phyloP scores from a whole-genome alignment of 2,329 filamentous ascomycete species.

The Penicillium sp. region DNA sequence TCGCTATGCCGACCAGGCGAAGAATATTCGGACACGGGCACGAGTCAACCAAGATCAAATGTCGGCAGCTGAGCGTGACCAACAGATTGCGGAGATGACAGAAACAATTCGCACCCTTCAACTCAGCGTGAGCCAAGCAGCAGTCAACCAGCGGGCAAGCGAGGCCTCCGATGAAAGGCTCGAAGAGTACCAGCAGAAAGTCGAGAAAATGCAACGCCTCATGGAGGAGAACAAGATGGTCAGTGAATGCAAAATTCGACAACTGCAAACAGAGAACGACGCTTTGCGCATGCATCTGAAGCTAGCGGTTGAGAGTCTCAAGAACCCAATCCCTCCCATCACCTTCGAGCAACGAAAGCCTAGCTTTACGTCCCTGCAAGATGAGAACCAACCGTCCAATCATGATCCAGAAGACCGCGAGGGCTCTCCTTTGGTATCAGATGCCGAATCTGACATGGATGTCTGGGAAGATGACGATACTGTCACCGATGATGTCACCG shows the following conservation, averaged over 20 bases:
- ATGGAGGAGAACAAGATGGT: slow-evolving; percentile 94
- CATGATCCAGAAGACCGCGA: slow-evolving; percentile 41
- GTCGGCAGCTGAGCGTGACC: slow-evolving; percentile 87
- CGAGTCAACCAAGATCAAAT: slow-evolving; percentile 95
- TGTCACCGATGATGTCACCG: slow-evolving; percentile 46
- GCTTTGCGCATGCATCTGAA: slow-evolving; percentile 82
- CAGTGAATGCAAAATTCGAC: slow-evolving; percentile 89
- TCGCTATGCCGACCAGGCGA: slow-evolving; percentile 95
- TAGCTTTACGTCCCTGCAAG: slow-evolving; percentile 48
- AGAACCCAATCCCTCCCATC: slow-evolving; percentile 76
- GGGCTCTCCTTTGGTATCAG: slow-evolving; percentile 26
- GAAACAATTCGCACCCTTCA: slow-evolving; percentile 89
- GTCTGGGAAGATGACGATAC: slow-evolving; percentile 53
- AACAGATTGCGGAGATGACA: slow-evolving; percentile 89
- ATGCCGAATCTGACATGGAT: slow-evolving; percentile 33
- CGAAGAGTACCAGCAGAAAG: slow-evolving; percentile 91
- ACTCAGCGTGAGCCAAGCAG: slow-evolving; percentile 63
- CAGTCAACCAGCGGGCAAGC: slow-evolving; percentile 70
- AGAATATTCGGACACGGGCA: slow-evolving; percentile 90
- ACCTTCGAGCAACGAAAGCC: slow-evolving; percentile 34
- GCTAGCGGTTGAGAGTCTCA: slow-evolving; percentile 78
- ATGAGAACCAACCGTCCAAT: slow-evolving; percentile 58
- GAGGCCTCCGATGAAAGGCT: slow-evolving; percentile 76
- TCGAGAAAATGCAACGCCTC: slow-evolving; percentile 83
- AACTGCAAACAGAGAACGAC: slow-evolving; percentile 85